Conservation (phyloP, 108 stramenopile species). For the Cylindrotheca fusiformis region DNA sequence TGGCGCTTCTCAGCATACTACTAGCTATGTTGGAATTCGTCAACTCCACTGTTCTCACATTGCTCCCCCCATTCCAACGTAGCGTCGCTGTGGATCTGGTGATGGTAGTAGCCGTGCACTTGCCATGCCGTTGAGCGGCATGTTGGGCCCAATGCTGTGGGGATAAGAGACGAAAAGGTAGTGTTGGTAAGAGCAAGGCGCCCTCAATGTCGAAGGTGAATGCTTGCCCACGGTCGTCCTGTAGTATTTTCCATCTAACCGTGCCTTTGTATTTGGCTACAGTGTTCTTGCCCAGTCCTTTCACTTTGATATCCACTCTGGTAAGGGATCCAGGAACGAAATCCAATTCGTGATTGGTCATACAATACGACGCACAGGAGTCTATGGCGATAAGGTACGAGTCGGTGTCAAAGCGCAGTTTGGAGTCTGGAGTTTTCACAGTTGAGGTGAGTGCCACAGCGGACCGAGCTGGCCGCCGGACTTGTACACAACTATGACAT, state of each 20-base stretch:
- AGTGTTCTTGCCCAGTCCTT: constrained; percentile 5
- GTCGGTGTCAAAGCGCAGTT: constrained; percentile 5
- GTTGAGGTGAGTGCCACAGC: too few relatives aligned
- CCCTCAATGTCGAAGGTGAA: constrained; percentile 3
- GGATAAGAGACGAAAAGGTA: constrained; percentile 9
- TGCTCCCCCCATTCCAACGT: neutral
- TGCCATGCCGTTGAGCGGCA: neutral
- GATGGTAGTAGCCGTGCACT: too few relatives aligned
- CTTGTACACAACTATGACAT: too few relatives aligned
- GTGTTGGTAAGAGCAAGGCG: neutral
- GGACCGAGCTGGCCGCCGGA: too few relatives aligned
- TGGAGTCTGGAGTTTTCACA: too few relatives aligned
- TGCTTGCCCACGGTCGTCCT: constrained; percentile 7
- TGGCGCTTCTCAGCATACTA: too few relatives aligned
- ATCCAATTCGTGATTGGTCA: constrained; percentile 3
- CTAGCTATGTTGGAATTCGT: constrained; percentile 1
- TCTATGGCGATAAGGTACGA: constrained; percentile 10
- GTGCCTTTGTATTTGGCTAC: too few relatives aligned
- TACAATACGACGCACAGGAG: neutral
- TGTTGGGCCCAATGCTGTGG: constrained; percentile 16
- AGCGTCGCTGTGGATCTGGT: too few relatives aligned
- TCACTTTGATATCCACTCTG: neutral
- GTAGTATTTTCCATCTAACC: constrained; percentile 15
- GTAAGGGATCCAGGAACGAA: constrained; percentile 3
- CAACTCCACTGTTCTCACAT: constrained; percentile 1